Conservation (phyloP, 2,329 filamentous ascomycete genomes). For the Paraphaeosphaeria sporulosa region DNA sequence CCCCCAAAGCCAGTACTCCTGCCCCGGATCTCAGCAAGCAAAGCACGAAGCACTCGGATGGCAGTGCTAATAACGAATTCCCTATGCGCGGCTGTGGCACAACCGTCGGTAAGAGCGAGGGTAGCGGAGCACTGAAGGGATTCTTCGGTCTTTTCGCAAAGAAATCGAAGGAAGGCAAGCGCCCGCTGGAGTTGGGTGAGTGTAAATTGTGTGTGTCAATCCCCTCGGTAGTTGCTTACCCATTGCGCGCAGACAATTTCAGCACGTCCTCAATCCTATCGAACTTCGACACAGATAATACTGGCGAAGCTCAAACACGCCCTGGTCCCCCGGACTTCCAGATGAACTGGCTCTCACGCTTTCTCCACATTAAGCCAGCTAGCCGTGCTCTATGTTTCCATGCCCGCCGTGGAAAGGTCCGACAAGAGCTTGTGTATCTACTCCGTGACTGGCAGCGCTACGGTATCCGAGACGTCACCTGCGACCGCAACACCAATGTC, state of each 20-base stretch:
- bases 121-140: constrained; percentile 46
- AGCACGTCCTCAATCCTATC: constrained; percentile 43
- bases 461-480: constrained; percentile 79
- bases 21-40: constrained; percentile 23
- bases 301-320: constrained; percentile 58
- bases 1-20: constrained; percentile 9
- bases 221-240: not conserved
- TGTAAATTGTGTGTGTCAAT: constrained; percentile 8
- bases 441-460: constrained; percentile 81
- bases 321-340: constrained; percentile 55
- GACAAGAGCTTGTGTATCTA: constrained; percentile 77
- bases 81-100: constrained; percentile 49
- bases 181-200: constrained; percentile 50
- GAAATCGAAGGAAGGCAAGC: constrained; percentile 51
- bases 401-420: constrained; percentile 73
- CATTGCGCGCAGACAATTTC: constrained; percentile 32
- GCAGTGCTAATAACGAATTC: constrained; percentile 52
- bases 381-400: constrained; percentile 77
- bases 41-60: constrained; percentile 31
- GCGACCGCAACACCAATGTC: constrained; percentile 80
- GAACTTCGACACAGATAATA: constrained; percentile 39
- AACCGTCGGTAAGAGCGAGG: constrained; percentile 49
- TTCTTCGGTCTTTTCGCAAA: constrained; percentile 63
- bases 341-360: constrained; percentile 82
- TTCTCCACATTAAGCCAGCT: constrained; percentile 89